phyloP scores from a whole-genome alignment of 1,284 basidiomycete species.

The Cryptococcus deneoformans region DNA sequence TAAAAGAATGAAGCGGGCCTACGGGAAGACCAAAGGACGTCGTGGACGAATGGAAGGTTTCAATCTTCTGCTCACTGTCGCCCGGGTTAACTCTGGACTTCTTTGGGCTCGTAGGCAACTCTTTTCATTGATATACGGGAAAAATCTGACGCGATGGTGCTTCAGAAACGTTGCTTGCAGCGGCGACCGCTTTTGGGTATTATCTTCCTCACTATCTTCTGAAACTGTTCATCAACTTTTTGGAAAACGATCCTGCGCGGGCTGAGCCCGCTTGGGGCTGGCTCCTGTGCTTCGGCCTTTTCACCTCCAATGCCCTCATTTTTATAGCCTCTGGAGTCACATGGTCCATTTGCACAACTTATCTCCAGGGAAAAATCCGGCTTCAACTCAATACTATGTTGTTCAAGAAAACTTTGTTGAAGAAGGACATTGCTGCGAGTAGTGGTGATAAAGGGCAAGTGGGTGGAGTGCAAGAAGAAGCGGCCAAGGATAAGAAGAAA shows the following conservation, averaged over 20 bases:
- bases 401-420: slow-evolving; percentile 82
- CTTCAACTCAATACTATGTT: slow-evolving; percentile 82
- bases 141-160: not conserved
- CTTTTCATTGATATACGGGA: not conserved
- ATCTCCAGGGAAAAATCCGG: slow-evolving; percentile 56
- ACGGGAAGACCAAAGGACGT: slow-evolving; percentile 34
- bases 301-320: slow-evolving; percentile 61
- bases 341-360: slow-evolving; percentile 45
- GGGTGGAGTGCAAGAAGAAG: slow-evolving; percentile 24
- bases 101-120: slow-evolving; percentile 39
- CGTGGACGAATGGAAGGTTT: slow-evolving; percentile 37
- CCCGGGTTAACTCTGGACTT: slow-evolving; percentile 42
- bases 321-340: slow-evolving; percentile 51
- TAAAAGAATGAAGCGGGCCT: slow-evolving; percentile 31
- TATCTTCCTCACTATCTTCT: slow-evolving; percentile 78
- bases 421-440: slow-evolving; percentile 69
- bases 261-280: slow-evolving; percentile 50
- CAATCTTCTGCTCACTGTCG: slow-evolving; percentile 45
- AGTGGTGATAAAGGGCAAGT: slow-evolving; percentile 28
- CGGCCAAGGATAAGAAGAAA: slow-evolving; percentile 34
- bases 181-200: slow-evolving; percentile 64
- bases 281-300: slow-evolving; percentile 57
- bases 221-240: slow-evolving; percentile 64
- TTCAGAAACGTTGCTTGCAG: slow-evolving; percentile 59
- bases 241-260: slow-evolving; percentile 61